These are phyloP conservation scores for Leucocoprinus birnbaumii DNA, from an alignment of 768 basidiomycete genomes.

Conservation along the genomic window DNA sequence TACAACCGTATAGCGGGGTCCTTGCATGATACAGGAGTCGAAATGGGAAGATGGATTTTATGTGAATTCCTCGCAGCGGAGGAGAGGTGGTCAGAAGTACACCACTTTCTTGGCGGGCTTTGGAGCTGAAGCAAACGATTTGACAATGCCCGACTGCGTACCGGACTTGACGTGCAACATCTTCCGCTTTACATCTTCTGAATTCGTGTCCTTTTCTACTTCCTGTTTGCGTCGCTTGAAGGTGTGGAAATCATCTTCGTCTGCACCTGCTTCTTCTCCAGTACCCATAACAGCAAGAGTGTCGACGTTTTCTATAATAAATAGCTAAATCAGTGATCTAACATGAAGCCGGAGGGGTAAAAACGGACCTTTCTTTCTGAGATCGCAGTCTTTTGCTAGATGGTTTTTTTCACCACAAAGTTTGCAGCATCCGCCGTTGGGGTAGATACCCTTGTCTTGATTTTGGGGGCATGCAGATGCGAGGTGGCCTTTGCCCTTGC, in stretches of 20 bases:
- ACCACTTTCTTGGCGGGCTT: slow-evolving; percentile 4
- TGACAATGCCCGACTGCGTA: background rate
- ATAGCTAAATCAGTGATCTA: background rate
- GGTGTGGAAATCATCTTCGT: slow-evolving; percentile 93
- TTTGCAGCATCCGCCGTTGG: slow-evolving; percentile 89
- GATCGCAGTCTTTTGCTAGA: slow-evolving; percentile 78
- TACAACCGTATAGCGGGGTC: too few species aligned
- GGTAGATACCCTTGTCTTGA: slow-evolving; percentile 77
- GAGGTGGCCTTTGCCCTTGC: slow-evolving; percentile 79
- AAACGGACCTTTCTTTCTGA: slow-evolving; percentile 53
- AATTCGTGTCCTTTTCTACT: slow-evolving; percentile 52
- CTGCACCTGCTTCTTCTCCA: slow-evolving; percentile 66
- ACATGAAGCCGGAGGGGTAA: background rate
- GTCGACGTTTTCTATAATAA: slow-evolving; percentile 30
- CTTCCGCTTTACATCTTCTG: slow-evolving; percentile 37
- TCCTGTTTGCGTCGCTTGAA: slow-evolving; percentile 64
- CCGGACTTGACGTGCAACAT: background rate
- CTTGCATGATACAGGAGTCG: too few species aligned
- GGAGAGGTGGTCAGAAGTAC: slow-evolving; percentile 1
- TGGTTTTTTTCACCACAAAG: slow-evolving; percentile 84
- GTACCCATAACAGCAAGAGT: slow-evolving; percentile 37
- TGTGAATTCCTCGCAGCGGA: too few species aligned
- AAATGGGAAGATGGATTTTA: too few species aligned
- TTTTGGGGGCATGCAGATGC: slow-evolving; percentile 84
- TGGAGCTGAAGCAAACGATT: background rate